A percentile compares a stretch with the other conserved stretches of the same genome.
Evolutionary conservation across 73 alveolate species (phyloP).

Genomic region (Stentor coeruleus): DNA sequence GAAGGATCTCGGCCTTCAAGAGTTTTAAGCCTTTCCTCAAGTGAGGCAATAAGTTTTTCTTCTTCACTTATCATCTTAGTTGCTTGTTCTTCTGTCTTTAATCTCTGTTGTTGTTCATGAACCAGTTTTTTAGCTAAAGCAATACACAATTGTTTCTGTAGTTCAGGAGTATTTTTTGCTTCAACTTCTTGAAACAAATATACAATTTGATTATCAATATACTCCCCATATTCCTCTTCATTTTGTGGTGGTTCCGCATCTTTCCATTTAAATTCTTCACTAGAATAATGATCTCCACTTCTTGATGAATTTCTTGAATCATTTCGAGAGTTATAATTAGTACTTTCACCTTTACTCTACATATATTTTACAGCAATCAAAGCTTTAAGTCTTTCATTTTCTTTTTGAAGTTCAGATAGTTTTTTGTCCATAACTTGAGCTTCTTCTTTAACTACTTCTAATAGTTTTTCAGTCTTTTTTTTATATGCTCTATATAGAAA

Average conservation of each 20-base stretch:
- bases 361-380: not conserved
- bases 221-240: conserved; percentile 2
- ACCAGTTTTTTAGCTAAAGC: conserved; percentile 22
- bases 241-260: conserved; percentile 7
- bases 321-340: conserved; percentile 10
- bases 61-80: conserved; percentile 16
- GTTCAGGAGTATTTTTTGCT: not conserved
- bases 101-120: conserved; percentile 22
- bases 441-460: conserved; percentile 17
- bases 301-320: conserved; percentile 13
- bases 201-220: not conserved
- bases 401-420: not conserved
- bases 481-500: not conserved
- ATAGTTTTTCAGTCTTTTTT: conserved; percentile 12
- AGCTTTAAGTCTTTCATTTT: conserved; percentile 12
- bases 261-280: not conserved
- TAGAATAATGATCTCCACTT: not conserved
- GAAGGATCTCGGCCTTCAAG: conserved; percentile 5
- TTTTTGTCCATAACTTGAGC: conserved; percentile 17
- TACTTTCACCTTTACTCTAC: conserved; percentile 1
- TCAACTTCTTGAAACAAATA: not conserved
- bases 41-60: not conserved
- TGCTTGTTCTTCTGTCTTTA: conserved; percentile 25
- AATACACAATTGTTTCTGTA: not conserved
- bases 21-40: conserved; percentile 8